Conservation (phyloP, 1,284 basidiomycete species). For the Ceraceosorus bombacis region DNA sequence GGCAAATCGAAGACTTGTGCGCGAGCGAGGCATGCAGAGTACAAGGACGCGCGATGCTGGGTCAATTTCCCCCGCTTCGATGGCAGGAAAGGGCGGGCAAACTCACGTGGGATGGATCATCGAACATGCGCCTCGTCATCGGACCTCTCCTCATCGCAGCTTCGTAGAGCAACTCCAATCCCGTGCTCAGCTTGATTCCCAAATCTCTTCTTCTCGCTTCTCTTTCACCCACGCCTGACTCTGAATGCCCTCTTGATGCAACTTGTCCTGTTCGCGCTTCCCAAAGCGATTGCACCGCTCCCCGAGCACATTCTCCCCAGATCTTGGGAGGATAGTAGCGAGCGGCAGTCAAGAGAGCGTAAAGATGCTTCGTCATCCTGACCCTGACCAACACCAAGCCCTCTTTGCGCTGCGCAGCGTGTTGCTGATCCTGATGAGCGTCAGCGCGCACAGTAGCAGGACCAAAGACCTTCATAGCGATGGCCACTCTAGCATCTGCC, state of each 20-base stretch:
- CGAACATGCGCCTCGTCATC: neutral
- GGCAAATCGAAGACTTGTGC: too few species aligned
- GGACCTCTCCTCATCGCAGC: constrained; percentile 2
- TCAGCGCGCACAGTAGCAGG: neutral
- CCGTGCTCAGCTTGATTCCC: constrained; percentile 39
- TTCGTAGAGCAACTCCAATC: constrained; percentile 34
- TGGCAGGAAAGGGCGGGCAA: too few species aligned
- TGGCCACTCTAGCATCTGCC: constrained; percentile 57
- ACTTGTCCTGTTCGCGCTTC: too few species aligned
- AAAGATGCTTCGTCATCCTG: constrained; percentile 49
- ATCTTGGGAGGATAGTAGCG: constrained; percentile 71
- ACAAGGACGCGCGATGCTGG: neutral
- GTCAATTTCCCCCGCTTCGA: neutral
- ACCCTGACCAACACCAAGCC: constrained; percentile 12
- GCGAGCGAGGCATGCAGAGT: too few species aligned
- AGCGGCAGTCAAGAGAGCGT: constrained; percentile 83
- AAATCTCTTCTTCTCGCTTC: constrained; percentile 35
- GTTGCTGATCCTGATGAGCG: neutral
- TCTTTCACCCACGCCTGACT: too few species aligned
- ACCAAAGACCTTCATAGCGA: constrained; percentile 4
- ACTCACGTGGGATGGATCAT: too few species aligned
- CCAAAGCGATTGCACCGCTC: too few species aligned
- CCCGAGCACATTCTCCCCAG: too few species aligned
- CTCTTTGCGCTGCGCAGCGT: constrained; percentile 7
- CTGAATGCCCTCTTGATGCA: too few species aligned